Conservation (phyloP, 2,329 filamentous ascomycete species). For the Apiospora hydei region DNA sequence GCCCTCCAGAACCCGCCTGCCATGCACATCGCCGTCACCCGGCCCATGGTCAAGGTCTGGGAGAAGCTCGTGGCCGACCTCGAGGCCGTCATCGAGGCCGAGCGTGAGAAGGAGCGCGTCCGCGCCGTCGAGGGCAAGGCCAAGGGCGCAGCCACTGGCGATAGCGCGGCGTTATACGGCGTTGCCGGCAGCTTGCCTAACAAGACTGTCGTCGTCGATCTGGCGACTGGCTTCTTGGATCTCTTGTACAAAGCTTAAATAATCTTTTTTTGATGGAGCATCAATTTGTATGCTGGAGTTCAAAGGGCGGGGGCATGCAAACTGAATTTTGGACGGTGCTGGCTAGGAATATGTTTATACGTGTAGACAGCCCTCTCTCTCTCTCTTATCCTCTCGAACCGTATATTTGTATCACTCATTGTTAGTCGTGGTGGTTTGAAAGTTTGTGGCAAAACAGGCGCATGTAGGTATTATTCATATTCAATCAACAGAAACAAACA, state of each 20-base stretch:
- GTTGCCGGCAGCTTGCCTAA: conserved; percentile 95
- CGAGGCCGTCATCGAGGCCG: conserved; percentile 70
- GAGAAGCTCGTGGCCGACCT: conserved; percentile 81
- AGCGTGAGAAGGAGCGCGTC: conserved; percentile 82
- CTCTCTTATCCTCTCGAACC: not conserved
- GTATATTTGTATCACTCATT: not conserved
- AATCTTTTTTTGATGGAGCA: not conserved
- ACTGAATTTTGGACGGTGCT: not conserved
- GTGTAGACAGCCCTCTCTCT: not conserved
- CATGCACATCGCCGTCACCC: conserved; percentile 91
- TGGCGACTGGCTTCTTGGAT: conserved; percentile 91
- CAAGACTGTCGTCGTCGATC: conserved; percentile 90
- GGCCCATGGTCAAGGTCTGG: conserved; percentile 82
- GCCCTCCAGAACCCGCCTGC: conserved; percentile 90
- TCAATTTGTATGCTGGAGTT: conserved; percentile 1
- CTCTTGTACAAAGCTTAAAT: conserved; percentile 84
- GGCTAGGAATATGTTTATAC: not conserved
- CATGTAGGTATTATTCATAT: not conserved
- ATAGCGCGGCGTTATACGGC: conserved; percentile 89
- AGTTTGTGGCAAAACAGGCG: not conserved
- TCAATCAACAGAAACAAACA: not conserved
- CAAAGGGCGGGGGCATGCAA: not conserved
- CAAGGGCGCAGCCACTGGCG: conserved; percentile 74
- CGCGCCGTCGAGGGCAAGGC: conserved; percentile 72
- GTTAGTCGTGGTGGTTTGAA: not conserved